phyloP scores from a whole-genome alignment of 176 grass and related monocot species.

The Carex littledalei region DNA sequence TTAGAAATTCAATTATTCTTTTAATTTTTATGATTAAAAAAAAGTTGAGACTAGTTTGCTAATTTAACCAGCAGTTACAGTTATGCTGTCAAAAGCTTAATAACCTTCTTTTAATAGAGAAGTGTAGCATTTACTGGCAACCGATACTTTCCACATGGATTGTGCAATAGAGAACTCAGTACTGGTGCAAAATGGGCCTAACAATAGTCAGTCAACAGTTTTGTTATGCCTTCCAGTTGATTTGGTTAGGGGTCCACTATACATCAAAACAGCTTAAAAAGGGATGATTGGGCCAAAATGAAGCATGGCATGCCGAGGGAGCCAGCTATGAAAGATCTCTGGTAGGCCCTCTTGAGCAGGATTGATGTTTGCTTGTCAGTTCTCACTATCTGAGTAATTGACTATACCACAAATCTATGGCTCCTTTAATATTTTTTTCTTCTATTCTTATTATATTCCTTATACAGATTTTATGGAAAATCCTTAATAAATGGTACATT shows the following conservation, averaged over 20 bases:
- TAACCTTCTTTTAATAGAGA: not conserved
- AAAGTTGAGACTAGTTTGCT: not conserved
- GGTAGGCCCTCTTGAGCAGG: not conserved
- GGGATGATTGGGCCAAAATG: not conserved
- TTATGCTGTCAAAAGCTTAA: not conserved
- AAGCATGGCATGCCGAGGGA: slow-evolving; percentile 1
- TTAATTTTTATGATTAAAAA: not conserved
- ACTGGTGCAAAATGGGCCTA: not conserved
- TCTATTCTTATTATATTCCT: not conserved
- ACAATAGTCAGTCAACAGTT: not conserved
- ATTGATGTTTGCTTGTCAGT: slow-evolving; percentile 8
- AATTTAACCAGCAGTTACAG: not conserved
- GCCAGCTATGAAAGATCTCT: slow-evolving; percentile 3
- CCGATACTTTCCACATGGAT: not conserved
- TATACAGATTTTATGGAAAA: not conserved
- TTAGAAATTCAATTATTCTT: not conserved
- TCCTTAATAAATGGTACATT: not conserved
- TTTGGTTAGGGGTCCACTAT: slow-evolving; percentile 5
- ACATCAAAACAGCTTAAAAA: not conserved
- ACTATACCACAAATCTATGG: not conserved
- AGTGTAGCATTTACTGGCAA: not conserved
- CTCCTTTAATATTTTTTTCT: not conserved
- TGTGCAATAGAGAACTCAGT: slow-evolving; percentile 7
- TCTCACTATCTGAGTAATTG: not conserved
- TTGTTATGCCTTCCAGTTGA: not conserved